A percentile compares a stretch with the other conserved stretches of the same genome.
phyloP scores from a whole-genome alignment of 495 filamentous ascomycete species.

The Penicillium alfredii region DNA sequence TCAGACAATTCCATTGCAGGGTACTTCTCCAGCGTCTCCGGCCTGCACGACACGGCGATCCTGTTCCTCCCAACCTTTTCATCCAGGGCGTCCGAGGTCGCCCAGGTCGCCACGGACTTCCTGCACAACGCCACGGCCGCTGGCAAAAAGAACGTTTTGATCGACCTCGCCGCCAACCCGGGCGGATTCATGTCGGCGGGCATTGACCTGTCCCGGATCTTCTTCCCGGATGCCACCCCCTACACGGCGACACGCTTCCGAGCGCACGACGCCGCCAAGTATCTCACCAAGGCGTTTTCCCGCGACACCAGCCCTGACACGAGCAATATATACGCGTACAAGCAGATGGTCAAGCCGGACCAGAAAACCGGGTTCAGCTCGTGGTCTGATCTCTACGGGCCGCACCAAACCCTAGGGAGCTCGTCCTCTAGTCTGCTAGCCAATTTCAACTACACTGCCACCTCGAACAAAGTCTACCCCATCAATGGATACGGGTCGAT shows the following conservation, averaged over 20 bases:
- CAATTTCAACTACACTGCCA: constrained; percentile 44
- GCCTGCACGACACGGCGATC: constrained; percentile 29
- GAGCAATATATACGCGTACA: constrained; percentile 16
- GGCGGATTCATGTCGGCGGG: constrained; percentile 41
- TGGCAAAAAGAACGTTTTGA: constrained; percentile 45
- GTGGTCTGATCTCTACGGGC: constrained; percentile 51
- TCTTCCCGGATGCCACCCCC: constrained; percentile 31
- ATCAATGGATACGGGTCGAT: constrained; percentile 37
- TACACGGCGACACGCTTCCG: constrained; percentile 42
- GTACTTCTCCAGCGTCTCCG: constrained; percentile 31
- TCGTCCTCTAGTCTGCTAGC: constrained; percentile 41
- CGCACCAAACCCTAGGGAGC: constrained; percentile 34
- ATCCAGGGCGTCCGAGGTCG: constrained; percentile 17
- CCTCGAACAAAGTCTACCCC: constrained; percentile 24
- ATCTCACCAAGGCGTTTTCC: constrained; percentile 33
- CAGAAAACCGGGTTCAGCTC: constrained; percentile 38
- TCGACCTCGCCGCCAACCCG: constrained; percentile 50
- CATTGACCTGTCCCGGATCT: constrained; percentile 22
- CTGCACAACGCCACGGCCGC: constrained; percentile 27
- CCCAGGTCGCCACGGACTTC: constrained; percentile 25
- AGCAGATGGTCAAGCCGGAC: constrained; percentile 18
- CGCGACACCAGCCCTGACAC: constrained; percentile 9
- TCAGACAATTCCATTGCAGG: constrained; percentile 30
- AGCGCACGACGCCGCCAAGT: constrained; percentile 35
- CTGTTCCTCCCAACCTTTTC: constrained; percentile 36